Conservation (phyloP, 2,329 filamentous ascomycete genomes). For the Aureobasidium sp. region DNA sequence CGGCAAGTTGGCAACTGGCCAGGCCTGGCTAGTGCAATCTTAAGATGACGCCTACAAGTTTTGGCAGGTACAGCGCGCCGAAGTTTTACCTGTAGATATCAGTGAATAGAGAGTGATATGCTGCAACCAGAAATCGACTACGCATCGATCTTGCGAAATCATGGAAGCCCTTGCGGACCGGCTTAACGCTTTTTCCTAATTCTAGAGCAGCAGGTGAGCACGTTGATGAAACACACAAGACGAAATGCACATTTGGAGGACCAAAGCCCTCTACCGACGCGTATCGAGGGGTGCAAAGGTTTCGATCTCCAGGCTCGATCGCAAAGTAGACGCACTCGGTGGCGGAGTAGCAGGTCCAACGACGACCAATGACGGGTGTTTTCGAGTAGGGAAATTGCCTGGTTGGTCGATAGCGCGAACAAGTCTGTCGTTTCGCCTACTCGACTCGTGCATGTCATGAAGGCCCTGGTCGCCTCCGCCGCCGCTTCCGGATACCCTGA, state of each 20-base stretch:
- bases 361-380: not conserved
- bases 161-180: not conserved
- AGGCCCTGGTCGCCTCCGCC: not conserved
- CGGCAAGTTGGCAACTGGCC: not conserved
- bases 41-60: slow-evolving; percentile 4
- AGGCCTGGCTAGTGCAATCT: not conserved
- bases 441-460: slow-evolving; percentile 9
- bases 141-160: not conserved
- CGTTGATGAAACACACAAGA: not conserved
- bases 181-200: not conserved
- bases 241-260: no score
- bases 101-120: not conserved
- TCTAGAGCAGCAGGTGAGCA: not conserved
- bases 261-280: not conserved
- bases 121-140: not conserved
- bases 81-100: not conserved
- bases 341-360: not conserved
- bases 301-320: slow-evolving; percentile 8
- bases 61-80: not conserved
- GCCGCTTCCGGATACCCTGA: not conserved
- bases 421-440: not conserved
- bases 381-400: not conserved
- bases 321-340: not conserved
- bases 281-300: not conserved
- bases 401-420: slow-evolving; percentile 1